Evolutionary conservation across 257 asterid genomes (phyloP).

Genomic region (Solanum chilense): DNA sequence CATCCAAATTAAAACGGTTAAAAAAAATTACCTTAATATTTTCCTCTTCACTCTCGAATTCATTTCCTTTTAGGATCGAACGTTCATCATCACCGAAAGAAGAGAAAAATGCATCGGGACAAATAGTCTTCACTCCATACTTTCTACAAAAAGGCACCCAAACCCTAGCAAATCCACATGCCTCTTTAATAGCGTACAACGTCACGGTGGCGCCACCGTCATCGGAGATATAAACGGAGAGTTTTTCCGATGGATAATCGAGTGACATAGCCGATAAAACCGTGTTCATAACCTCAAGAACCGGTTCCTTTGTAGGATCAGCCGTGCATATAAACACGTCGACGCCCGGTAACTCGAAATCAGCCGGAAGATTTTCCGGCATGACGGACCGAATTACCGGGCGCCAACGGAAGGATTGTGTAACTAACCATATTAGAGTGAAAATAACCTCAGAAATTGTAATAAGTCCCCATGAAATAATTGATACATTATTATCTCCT

Average conservation of each 20-base stretch:
- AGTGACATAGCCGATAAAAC: conserved; percentile 71
- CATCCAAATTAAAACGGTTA: neutral
- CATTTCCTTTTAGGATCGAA: conserved; percentile 22
- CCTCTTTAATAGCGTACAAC: conserved; percentile 57
- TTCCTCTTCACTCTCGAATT: conserved; percentile 33
- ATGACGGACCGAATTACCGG: conserved; percentile 57
- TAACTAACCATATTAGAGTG: conserved; percentile 41
- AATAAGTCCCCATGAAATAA: conserved; percentile 39
- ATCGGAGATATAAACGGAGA: conserved; percentile 67
- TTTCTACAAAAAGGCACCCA: conserved; percentile 68
- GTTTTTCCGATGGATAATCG: conserved; percentile 61
- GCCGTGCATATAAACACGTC: conserved; percentile 72
- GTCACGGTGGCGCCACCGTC: conserved; percentile 72
- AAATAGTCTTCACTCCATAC: conserved; percentile 46
- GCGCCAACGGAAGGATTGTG: conserved; percentile 69
- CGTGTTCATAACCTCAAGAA: conserved; percentile 78
- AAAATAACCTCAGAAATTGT: conserved; percentile 47
- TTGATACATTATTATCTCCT: conserved; percentile 15
- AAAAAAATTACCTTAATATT: conserved; percentile 31
- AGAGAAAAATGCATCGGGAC: conserved; percentile 66
- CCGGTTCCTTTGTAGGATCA: conserved; percentile 68
- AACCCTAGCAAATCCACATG: conserved; percentile 33
- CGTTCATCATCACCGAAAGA: conserved; percentile 43
- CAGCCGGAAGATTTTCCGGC: conserved; percentile 45
- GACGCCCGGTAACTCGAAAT: conserved; percentile 31